Evolutionary conservation across 2,329 filamentous ascomycete species (phyloP).

Genomic region (Lizonia empirigonia): DNA sequence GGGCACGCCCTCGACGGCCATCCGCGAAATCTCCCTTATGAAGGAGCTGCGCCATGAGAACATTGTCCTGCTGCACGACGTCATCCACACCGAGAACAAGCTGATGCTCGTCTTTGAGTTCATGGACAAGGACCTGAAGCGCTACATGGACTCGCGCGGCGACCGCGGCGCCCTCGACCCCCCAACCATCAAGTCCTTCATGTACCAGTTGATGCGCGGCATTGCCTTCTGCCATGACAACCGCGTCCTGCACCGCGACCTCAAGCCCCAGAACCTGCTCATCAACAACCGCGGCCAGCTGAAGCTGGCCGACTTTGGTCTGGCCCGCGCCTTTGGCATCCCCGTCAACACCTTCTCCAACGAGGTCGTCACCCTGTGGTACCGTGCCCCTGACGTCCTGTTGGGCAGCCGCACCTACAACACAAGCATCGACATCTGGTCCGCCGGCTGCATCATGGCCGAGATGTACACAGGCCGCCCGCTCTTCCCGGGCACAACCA

Average conservation of each 20-base stretch:
- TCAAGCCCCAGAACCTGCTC: conserved; percentile 95
- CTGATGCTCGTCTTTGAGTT: conserved; percentile 99
- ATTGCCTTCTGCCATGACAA: conserved; percentile 99
- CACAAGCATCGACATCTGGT: conserved; percentile 99
- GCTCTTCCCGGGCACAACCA: conserved; percentile 95
- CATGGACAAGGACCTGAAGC: conserved; percentile 98
- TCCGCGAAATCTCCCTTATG: conserved; percentile 98
- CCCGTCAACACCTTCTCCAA: conserved; percentile 98
- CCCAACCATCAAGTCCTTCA: conserved; percentile 95
- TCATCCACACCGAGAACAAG: conserved; percentile 99
- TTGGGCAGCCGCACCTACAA: conserved; percentile 95
- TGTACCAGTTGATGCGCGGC: conserved; percentile 94
- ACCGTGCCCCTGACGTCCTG: conserved; percentile 93
- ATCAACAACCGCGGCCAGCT: conserved; percentile 91
- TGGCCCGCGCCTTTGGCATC: conserved; percentile 93
- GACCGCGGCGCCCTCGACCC: conserved; percentile 89
- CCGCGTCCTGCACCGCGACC: conserved; percentile 89
- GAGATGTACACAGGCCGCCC: conserved; percentile 98
- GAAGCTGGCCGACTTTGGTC: conserved; percentile 92
- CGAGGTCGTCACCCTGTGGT: conserved; percentile 97
- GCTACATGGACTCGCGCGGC: conserved; percentile 95
- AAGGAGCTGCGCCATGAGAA: conserved; percentile 99
- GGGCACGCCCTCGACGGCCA: conserved; percentile 94
- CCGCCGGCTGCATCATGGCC: conserved; percentile 98
- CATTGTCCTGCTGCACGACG: conserved; percentile 95